phyloP scores from a whole-genome alignment of 2,329 filamentous ascomycete genomes.

The Aureobasidium sp. region DNA sequence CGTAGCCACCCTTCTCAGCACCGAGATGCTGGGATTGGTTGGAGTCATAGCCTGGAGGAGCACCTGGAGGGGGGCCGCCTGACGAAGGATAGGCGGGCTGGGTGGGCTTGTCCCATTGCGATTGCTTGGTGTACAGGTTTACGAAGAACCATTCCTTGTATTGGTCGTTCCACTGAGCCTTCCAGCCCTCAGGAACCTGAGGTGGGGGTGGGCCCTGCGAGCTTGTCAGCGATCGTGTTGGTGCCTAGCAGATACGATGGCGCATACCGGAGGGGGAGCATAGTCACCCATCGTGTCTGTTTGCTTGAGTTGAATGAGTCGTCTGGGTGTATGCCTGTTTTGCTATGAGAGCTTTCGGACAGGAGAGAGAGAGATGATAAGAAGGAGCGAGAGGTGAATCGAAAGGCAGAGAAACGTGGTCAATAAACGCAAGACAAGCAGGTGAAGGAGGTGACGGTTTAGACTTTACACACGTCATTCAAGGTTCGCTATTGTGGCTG shows the following conservation, averaged over 20 bases:
- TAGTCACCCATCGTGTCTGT: conserved; percentile 12
- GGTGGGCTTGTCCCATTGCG: conserved; percentile 82
- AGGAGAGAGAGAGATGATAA: neutral
- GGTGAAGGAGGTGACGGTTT: neutral
- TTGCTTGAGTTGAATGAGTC: neutral
- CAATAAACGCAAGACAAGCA: neutral
- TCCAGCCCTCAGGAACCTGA: conserved; percentile 69
- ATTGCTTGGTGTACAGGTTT: conserved; percentile 78
- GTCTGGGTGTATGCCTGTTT: neutral
- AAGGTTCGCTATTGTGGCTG: neutral
- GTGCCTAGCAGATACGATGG: neutral
- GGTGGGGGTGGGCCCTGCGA: conserved; percentile 47
- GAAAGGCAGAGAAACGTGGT: neutral
- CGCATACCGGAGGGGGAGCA: conserved; percentile 14
- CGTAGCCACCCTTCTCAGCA: conserved; percentile 38
- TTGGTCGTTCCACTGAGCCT: conserved; percentile 75
- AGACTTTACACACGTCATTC: neutral
- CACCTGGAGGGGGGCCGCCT: conserved; percentile 41
- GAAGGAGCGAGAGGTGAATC: neutral
- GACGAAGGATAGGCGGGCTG: conserved; percentile 50
- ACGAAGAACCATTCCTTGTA: conserved; percentile 95
- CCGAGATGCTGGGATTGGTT: conserved; percentile 31
- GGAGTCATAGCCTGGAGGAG: conserved; percentile 60
- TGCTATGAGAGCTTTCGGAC: neutral
- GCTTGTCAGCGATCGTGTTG: neutral